These are phyloP conservation scores for Biscutella auriculata DNA, from an alignment of 441 rosid genomes.

Conservation along the genomic window DNA sequence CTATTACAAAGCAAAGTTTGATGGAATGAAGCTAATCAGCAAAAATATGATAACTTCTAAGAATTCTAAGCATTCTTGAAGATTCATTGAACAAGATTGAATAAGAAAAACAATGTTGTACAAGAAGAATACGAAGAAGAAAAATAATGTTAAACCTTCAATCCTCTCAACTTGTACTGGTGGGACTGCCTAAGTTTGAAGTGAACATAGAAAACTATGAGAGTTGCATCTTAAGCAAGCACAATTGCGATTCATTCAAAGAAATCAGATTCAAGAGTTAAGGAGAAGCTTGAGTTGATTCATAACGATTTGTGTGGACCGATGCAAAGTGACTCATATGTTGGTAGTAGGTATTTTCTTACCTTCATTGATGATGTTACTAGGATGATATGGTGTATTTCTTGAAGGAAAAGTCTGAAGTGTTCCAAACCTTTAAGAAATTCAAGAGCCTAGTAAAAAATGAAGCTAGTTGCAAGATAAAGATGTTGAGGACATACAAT, in stretches of 20 bases:
- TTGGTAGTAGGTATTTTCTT: background rate
- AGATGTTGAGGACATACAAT: background rate
- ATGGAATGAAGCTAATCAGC: too few relatives aligned
- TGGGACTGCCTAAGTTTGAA: background rate
- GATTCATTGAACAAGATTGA: too few relatives aligned
- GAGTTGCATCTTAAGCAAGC: background rate
- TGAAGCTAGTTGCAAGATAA: background rate
- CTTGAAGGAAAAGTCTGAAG: background rate
- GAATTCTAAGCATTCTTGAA: too few relatives aligned
- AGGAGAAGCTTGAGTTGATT: too few relatives aligned
- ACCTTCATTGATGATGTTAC: background rate
- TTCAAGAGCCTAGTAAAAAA: constrained; percentile 1
- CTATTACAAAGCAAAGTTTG: too few relatives aligned
- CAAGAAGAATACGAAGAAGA: too few relatives aligned
- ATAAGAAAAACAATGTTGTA: too few relatives aligned
- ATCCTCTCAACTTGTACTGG: too few relatives aligned
- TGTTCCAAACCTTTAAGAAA: background rate
- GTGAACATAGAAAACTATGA: background rate
- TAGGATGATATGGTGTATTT: background rate
- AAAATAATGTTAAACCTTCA: too few relatives aligned
- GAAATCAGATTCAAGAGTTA: background rate
- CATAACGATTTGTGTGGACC: background rate
- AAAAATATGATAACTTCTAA: too few relatives aligned
- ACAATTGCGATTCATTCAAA: background rate
- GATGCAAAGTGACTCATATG: background rate